phyloP scores from a whole-genome alignment of 148 eudicot species.

The Agrostemma githago region DNA sequence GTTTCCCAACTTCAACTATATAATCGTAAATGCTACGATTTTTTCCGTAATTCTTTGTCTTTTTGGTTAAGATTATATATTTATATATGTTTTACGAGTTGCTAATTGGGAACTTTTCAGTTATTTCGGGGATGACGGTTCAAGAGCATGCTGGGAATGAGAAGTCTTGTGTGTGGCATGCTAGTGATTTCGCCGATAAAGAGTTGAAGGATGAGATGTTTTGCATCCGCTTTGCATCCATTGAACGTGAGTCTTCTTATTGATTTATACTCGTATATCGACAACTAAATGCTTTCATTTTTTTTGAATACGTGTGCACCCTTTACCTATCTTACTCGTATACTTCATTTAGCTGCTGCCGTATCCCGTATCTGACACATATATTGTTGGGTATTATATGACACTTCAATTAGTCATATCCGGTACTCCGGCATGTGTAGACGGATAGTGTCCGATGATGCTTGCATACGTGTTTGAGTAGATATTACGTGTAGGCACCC shows the following conservation, averaged over 20 bases:
- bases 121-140: conserved; percentile 60
- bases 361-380: no score
- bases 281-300: neutral
- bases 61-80: neutral
- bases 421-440: no score
- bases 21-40: neutral
- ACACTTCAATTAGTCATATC: no score
- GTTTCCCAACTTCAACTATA: conserved; percentile 2
- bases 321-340: neutral
- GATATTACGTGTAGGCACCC: no score
- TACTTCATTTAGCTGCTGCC: no score
- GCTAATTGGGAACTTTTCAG: conserved; percentile 26
- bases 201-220: conserved; percentile 87
- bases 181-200: conserved; percentile 80
- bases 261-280: neutral
- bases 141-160: conserved; percentile 97
- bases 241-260: conserved; percentile 57
- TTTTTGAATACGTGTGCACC: no score
- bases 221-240: conserved; percentile 60
- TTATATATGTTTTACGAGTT: neutral
- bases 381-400: no score
- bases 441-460: no score
- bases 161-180: conserved; percentile 97
- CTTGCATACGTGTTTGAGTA: no score
- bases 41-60: neutral